These are phyloP conservation scores for Alectoria sarmentosa DNA, from an alignment of 495 filamentous ascomycete species.

Conservation along the genomic window DNA sequence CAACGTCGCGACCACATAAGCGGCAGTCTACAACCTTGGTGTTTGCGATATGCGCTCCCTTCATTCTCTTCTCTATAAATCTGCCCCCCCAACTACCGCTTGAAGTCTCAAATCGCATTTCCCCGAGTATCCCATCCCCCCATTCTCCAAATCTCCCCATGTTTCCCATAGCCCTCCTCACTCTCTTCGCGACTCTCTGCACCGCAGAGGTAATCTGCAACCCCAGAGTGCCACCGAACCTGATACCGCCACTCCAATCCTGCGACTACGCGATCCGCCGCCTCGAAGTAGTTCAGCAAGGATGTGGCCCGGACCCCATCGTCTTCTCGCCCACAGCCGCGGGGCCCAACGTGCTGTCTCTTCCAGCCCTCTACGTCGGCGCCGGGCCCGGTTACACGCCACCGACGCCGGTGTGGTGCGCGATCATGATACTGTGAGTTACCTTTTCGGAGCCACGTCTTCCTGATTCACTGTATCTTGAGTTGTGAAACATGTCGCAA, in stretches of 20 bases:
- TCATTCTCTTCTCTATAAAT: not conserved
- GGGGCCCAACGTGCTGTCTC: not conserved
- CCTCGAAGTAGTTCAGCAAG: not conserved
- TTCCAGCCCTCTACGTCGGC: not conserved
- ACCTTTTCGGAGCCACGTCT: too few species aligned
- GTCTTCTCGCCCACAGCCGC: not conserved
- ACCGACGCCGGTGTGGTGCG: not conserved
- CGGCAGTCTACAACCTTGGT: not conserved
- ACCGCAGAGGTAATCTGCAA: conserved; percentile 6
- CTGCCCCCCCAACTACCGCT: not conserved
- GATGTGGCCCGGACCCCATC: not conserved
- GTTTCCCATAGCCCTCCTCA: not conserved
- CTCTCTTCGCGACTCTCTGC: not conserved
- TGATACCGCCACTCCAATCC: not conserved
- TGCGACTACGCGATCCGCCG: not conserved
- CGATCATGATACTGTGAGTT: conserved; percentile 3
- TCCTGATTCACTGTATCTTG: too few species aligned
- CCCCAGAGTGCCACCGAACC: not conserved
- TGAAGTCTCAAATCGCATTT: too few species aligned
- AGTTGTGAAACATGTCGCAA: too few species aligned
- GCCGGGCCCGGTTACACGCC: not conserved
- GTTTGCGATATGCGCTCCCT: not conserved
- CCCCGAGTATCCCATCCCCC: too few species aligned
- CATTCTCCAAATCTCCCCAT: not conserved
- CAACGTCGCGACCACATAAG: too few species aligned